These are phyloP conservation scores for Pseudopithomyces chartarum DNA, from an alignment of 2,329 filamentous ascomycete genomes.

Conservation along the genomic window DNA sequence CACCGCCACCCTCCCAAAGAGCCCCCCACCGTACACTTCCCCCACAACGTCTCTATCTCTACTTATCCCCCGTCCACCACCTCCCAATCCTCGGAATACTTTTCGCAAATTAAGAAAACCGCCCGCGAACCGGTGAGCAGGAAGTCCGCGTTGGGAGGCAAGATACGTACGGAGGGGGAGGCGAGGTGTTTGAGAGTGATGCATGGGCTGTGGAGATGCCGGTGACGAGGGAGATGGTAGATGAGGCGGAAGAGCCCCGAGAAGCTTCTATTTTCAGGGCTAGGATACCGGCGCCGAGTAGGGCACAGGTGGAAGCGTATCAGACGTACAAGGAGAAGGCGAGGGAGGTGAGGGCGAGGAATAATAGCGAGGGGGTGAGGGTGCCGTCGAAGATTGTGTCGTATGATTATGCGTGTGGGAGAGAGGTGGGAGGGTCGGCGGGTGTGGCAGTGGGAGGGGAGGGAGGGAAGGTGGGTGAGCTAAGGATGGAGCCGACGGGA, in stretches of 20 bases:
- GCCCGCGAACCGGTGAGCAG: slow-evolving; percentile 26
- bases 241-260: too few species aligned
- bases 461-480: too few species aligned
- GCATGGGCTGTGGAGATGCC: slow-evolving; percentile 41
- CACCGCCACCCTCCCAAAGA: slow-evolving; percentile 12
- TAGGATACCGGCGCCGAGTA: slow-evolving; percentile 19
- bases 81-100: slow-evolving; percentile 19
- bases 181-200: slow-evolving; percentile 39
- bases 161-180: slow-evolving; percentile 33
- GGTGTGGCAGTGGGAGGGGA: slow-evolving; percentile 6
- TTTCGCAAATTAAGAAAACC: slow-evolving; percentile 19
- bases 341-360: slow-evolving; percentile 24
- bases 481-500: slow-evolving; percentile 29
- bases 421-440: neutral
- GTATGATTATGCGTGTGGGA: slow-evolving; percentile 32
- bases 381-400: slow-evolving; percentile 31
- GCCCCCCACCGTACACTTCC: slow-evolving; percentile 17
- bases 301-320: slow-evolving; percentile 33
- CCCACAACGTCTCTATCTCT: slow-evolving; percentile 16
- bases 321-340: slow-evolving; percentile 36
- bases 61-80: slow-evolving; percentile 14
- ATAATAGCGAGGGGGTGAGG: slow-evolving; percentile 28
- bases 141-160: slow-evolving; percentile 28
- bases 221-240: slow-evolving; percentile 37
- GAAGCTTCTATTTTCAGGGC: slow-evolving; percentile 15